These are phyloP conservation scores for Mucor saturninus DNA, from an alignment of 371 early-diverging fungal species.

Conservation along the genomic window DNA sequence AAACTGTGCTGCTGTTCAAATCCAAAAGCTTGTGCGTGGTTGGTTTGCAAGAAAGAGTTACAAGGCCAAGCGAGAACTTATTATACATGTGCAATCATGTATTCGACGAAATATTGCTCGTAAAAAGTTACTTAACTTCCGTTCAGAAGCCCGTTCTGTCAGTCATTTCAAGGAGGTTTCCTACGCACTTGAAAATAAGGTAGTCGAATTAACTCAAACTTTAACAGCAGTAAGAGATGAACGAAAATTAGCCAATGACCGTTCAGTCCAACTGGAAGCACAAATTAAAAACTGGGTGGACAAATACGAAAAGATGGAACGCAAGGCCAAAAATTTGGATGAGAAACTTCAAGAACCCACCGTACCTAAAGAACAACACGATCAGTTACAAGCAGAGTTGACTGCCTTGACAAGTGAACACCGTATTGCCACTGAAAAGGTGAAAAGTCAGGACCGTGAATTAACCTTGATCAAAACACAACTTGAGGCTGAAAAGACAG, in stretches of 20 bases:
- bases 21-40: conserved; percentile 75
- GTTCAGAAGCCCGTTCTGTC: conserved; percentile 89
- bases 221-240: conserved; percentile 75
- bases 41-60: conserved; percentile 69
- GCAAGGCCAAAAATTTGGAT: conserved; percentile 55
- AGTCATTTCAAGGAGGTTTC: conserved; percentile 94
- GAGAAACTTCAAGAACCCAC: conserved; percentile 62
- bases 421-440: conserved; percentile 56
- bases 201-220: conserved; percentile 90
- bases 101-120: conserved; percentile 80
- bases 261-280: conserved; percentile 67
- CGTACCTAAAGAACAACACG: conserved; percentile 65
- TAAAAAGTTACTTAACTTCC: conserved; percentile 64
- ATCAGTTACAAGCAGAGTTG: conserved; percentile 59
- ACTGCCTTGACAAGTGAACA: conserved; percentile 47
- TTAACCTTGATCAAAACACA: conserved; percentile 64
- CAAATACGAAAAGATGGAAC: conserved; percentile 65
- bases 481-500: conserved; percentile 65
- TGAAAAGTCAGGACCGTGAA: conserved; percentile 69
- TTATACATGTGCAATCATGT: conserved; percentile 84
- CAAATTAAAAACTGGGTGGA: conserved; percentile 76
- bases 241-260: conserved; percentile 61
- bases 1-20: conserved; percentile 71
- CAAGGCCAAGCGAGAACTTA: conserved; percentile 50
- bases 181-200: conserved; percentile 94